phyloP scores from a whole-genome alignment of 2,329 filamentous ascomycete species.

The Periconia macrospinosa region DNA sequence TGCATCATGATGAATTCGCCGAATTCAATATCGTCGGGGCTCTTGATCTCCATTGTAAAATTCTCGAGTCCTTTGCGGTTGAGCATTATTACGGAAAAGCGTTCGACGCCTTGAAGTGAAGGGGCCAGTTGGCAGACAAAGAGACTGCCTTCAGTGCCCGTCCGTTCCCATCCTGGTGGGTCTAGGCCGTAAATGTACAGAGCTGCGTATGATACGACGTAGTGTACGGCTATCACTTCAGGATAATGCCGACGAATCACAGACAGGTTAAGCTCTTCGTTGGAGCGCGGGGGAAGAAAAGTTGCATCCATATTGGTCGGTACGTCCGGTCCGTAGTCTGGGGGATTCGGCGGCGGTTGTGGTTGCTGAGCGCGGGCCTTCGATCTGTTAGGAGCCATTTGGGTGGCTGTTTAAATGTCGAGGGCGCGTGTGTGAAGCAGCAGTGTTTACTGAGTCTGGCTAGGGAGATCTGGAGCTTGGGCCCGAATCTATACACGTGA shows the following conservation, averaged over 20 bases:
- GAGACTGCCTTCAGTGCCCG: conserved; percentile 80
- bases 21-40: conserved; percentile 49
- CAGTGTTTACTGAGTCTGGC: not conserved
- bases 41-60: conserved; percentile 48
- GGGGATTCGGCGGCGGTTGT: conserved; percentile 49
- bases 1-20: conserved; percentile 62
- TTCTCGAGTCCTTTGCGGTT: conserved; percentile 54
- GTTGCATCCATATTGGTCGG: conserved; percentile 41
- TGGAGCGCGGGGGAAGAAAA: conserved; percentile 62
- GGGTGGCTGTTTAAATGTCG: not conserved
- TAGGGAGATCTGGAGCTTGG: conserved; percentile 4
- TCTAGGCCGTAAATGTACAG: conserved; percentile 76
- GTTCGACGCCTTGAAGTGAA: conserved; percentile 39
- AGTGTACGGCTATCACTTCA: conserved; percentile 70
- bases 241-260: conserved; percentile 83
- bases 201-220: conserved; percentile 82
- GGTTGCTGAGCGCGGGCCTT: conserved; percentile 33
- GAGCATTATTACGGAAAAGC: conserved; percentile 50
- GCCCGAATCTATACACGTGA: conserved; percentile 1
- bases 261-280: conserved; percentile 82
- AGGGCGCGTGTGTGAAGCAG: not conserved
- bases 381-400: conserved; percentile 34
- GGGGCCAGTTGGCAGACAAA: conserved; percentile 73
- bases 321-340: conserved; percentile 57
- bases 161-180: conserved; percentile 78